Evolutionary conservation across 2,329 filamentous ascomycete species (phyloP).

Genomic region (Rhinocladiella similis): DNA sequence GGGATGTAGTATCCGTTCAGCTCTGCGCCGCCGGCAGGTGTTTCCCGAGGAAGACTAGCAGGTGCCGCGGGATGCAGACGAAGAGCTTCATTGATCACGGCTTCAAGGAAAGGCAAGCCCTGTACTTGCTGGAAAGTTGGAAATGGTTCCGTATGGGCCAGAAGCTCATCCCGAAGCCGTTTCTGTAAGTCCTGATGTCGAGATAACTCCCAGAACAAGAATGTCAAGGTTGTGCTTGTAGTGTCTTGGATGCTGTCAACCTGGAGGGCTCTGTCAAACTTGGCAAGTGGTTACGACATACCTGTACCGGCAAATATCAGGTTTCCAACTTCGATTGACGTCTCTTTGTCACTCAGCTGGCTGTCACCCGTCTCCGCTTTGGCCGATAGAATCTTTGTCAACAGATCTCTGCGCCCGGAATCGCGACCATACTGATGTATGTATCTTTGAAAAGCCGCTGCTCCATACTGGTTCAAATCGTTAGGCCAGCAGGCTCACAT

Average conservation of each 20-base stretch:
- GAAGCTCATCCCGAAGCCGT: conserved; percentile 25
- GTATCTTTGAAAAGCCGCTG: no score
- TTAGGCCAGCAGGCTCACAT: no score
- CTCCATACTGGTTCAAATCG: no score
- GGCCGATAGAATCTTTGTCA: no score
- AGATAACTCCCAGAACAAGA: conserved; percentile 30
- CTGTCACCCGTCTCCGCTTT: background rate
- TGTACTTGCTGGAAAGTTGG: conserved; percentile 40
- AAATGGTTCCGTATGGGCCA: background rate
- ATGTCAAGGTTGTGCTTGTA: conserved; percentile 37
- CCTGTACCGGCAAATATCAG: conserved; percentile 19
- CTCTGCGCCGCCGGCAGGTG: conserved; percentile 1
- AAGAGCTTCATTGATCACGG: conserved; percentile 60
- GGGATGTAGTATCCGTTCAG: conserved; percentile 12
- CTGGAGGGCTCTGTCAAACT: background rate
- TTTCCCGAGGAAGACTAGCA: conserved; percentile 11
- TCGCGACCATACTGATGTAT: no score
- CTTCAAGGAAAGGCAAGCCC: conserved; percentile 55
- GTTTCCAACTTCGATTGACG: conserved; percentile 10
- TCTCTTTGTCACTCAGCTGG: conserved; percentile 8
- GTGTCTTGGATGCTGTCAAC: conserved; percentile 35
- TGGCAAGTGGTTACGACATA: background rate
- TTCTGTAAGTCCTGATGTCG: conserved; percentile 28
- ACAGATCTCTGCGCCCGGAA: no score
- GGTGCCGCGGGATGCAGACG: conserved; percentile 49